Base-by-base conservation (phyloP, 768 basidiomycete species). In the Ramaria sp. region DNA sequence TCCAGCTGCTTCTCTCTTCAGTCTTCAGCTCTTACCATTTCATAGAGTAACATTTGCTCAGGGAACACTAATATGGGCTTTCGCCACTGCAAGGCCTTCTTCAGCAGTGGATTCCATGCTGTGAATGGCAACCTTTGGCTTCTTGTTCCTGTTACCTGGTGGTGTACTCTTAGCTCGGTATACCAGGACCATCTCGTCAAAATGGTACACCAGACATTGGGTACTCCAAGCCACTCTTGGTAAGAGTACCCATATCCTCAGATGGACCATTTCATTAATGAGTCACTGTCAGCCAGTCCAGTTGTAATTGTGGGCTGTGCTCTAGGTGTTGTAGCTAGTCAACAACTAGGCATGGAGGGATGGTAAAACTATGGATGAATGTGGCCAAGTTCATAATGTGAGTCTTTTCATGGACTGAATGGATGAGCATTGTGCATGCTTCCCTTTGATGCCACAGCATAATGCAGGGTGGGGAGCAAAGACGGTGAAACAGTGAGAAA, bases 1-100 rank as follows among this genome's bases (percentile, higher is more conserved):
- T n/a, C n/a, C n/a, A n/a, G n/a, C n/a, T n/a, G n/a, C n/a, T n/a
- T n/a, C n/a, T n/a, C n/a, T n/a, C n/a, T n/a, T n/a, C n/a, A n/a
- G n/a, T n/a, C n/a, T n/a, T n/a, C n/a, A n/a, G n/a, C n/a, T n/a
- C n/a, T n/a, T n/a, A n/a, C n/a, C n/a, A n/a, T n/a, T n/a, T n/a
- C n/a, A n/a, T n/a, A n/a, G n/a, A n/a, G n/a, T n/a, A n/a, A n/a
- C n/a, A n/a, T n/a, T n/a, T n/a, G n/a, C 66, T 5, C 69, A 60
- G 19, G 75, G 75, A 61, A 52, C 65, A 9, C 62, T 87, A 57
- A 84, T 89, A 47, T 88, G 73, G 68, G 85, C 84, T 4, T 82
- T 78, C 62, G 75, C 80, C 12, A 68, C 65, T 4, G 68, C 63
- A 0, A 73, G 75, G 20, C 86, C 86, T 4, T 65, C 74, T 15